A percentile compares a stretch with the other conserved stretches of the same genome.
Conservation (phyloP, 257 asterid genomes). For the Thymus mandschuricus region DNA sequence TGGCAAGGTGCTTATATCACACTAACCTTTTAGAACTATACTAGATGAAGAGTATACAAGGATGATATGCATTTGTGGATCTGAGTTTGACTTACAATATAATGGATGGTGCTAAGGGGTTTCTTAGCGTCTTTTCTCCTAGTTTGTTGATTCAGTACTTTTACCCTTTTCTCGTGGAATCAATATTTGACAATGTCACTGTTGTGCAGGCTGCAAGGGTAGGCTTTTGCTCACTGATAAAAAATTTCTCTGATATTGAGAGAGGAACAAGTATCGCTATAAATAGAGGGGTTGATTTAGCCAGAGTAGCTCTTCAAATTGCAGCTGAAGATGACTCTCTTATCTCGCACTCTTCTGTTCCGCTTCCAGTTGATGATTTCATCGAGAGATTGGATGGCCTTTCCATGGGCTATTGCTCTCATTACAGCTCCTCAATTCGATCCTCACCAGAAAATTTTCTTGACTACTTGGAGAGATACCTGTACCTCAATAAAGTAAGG, state of each 20-base stretch:
- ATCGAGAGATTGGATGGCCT: slow-evolving; percentile 67
- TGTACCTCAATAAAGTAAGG: slow-evolving; percentile 64
- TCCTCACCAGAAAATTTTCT: slow-evolving; percentile 66
- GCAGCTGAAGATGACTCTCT: slow-evolving; percentile 90
- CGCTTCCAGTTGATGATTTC: slow-evolving; percentile 85
- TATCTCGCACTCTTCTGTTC: slow-evolving; percentile 82
- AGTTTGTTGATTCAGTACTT: slow-evolving; percentile 1
- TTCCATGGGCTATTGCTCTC: slow-evolving; percentile 70
- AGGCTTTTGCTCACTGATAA: slow-evolving; percentile 61
- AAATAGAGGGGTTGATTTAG: slow-evolving; percentile 64
- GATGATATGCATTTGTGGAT: background rate
- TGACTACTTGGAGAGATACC: slow-evolving; percentile 63
- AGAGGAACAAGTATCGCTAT: slow-evolving; percentile 73
- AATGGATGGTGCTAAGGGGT: background rate
- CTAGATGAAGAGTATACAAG: background rate
- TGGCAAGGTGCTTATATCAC: slow-evolving; percentile 8
- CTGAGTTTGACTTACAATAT: slow-evolving; percentile 1
- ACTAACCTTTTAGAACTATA: background rate
- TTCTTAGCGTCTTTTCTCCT: slow-evolving; percentile 3
- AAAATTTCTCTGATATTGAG: slow-evolving; percentile 55
- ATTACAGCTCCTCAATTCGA: slow-evolving; percentile 62
- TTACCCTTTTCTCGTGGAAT: slow-evolving; percentile 20
- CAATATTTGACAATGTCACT: slow-evolving; percentile 18
- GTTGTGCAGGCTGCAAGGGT: slow-evolving; percentile 67
- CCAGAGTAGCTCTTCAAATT: slow-evolving; percentile 69